These are phyloP conservation scores for Stenocarpella maydis DNA, from an alignment of 2,329 filamentous ascomycete genomes.

Conservation along the genomic window DNA sequence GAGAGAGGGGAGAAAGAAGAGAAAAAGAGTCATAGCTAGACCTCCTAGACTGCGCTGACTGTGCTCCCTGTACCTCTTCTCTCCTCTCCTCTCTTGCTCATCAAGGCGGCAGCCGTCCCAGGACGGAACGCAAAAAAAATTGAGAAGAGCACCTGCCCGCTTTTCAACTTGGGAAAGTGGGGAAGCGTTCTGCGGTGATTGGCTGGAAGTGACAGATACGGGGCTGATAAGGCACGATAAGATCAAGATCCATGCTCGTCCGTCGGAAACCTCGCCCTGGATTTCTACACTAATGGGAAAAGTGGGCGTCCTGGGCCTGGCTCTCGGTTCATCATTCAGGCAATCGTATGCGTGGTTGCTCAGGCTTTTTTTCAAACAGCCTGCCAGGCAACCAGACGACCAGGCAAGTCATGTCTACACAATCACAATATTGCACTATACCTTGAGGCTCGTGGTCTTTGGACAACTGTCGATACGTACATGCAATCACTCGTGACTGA, in stretches of 20 bases:
- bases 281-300: not conserved
- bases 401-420: too few species aligned
- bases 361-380: too few species aligned
- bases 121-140: constrained; percentile 1
- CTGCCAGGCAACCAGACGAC: not conserved
- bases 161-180: constrained; percentile 30
- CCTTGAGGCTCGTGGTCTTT: too few species aligned
- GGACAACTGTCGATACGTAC: not conserved
- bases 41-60: too few species aligned
- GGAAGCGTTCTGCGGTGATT: not conserved
- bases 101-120: constrained; percentile 10
- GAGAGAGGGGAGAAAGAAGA: too few species aligned
- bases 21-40: constrained; percentile 2
- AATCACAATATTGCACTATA: not conserved
- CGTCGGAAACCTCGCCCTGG: constrained; percentile 11
- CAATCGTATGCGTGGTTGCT: constrained; percentile 7
- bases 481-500: not conserved
- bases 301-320: too few species aligned
- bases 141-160: constrained; percentile 31
- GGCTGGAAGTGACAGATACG: constrained; percentile 16
- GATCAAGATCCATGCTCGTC: constrained; percentile 14
- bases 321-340: constrained; percentile 1
- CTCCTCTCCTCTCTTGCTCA: not conserved
- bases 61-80: too few species aligned
- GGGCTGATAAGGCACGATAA: constrained; percentile 25